Evolutionary conservation across 495 filamentous ascomycete species (phyloP).

Genomic region (Neurospora tetrasperma): DNA sequence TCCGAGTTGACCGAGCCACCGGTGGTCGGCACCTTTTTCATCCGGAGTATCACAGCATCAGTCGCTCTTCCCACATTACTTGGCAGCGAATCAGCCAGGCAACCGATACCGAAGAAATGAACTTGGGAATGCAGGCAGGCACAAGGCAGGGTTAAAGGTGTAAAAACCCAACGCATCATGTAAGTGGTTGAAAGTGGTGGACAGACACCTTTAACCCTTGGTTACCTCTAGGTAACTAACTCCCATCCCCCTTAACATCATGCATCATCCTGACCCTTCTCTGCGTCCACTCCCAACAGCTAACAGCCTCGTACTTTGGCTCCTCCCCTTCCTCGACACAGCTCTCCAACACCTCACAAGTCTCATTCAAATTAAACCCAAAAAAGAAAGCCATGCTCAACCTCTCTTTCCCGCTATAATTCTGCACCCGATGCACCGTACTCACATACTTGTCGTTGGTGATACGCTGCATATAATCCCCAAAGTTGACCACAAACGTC

Average conservation of each 20-base stretch:
- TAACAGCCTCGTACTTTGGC: conserved; percentile 46
- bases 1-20: not conserved
- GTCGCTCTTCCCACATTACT: not conserved
- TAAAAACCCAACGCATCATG: too few species aligned
- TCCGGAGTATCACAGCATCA: not conserved
- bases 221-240: not conserved
- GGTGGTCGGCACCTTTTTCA: not conserved
- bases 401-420: conserved; percentile 31
- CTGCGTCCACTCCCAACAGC: conserved; percentile 37
- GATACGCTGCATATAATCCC: conserved; percentile 54
- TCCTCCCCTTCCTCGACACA: conserved; percentile 42
- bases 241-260: not conserved
- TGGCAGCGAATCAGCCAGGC: not conserved
- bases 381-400: conserved; percentile 55
- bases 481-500: conserved; percentile 58
- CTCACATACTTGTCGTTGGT: conserved; percentile 51
- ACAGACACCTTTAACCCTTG: too few species aligned
- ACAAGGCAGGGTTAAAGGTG: too few species aligned
- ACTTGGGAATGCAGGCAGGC: too few species aligned
- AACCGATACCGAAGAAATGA: not conserved
- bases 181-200: too few species aligned
- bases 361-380: conserved; percentile 37
- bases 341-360: conserved; percentile 39
- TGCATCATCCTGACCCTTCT: conserved; percentile 22
- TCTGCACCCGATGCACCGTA: conserved; percentile 52